A percentile compares a stretch with the other conserved stretches of the same genome.
Conservation (phyloP, 768 basidiomycete genomes). For the Thelephora ganbajun region DNA sequence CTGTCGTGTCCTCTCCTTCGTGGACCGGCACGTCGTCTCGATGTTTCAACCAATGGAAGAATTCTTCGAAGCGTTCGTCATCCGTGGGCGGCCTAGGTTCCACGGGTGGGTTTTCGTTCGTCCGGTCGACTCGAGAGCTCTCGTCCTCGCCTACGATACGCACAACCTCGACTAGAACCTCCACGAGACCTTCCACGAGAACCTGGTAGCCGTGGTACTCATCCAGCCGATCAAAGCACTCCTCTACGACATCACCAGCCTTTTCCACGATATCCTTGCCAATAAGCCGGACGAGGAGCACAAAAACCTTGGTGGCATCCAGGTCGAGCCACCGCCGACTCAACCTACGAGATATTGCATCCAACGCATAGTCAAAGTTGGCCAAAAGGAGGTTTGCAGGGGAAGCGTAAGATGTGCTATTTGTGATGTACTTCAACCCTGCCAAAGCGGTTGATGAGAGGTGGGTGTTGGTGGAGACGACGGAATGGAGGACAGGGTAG, state of each 20-base stretch:
- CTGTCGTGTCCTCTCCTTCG: constrained; percentile 21
- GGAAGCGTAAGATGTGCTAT: constrained; percentile 78
- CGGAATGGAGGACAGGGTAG: constrained; percentile 78
- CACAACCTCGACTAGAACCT: constrained; percentile 77
- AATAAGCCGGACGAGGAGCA: constrained; percentile 73
- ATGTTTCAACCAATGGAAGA: constrained; percentile 54
- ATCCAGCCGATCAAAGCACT: constrained; percentile 92
- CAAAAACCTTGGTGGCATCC: constrained; percentile 80
- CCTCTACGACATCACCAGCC: constrained; percentile 90
- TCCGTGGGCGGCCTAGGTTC: constrained; percentile 9
- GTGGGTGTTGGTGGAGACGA: constrained; percentile 57
- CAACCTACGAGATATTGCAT: constrained; percentile 76
- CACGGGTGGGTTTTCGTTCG: neutral
- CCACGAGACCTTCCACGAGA: constrained; percentile 76
- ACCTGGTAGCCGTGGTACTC: constrained; percentile 89
- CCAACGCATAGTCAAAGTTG: constrained; percentile 94
- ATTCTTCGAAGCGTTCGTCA: constrained; percentile 27
- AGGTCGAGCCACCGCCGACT: constrained; percentile 72
- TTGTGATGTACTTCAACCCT: constrained; percentile 55
- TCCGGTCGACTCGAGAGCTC: constrained; percentile 12
- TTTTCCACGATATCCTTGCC: constrained; percentile 78
- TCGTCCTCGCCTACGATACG: constrained; percentile 56
- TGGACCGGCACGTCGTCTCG: constrained; percentile 23
- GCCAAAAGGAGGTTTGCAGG: constrained; percentile 79
- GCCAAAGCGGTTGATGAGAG: constrained; percentile 67